Evolutionary conservation across 306 rosid species (phyloP).

Genomic region (Quercus ilex): DNA sequence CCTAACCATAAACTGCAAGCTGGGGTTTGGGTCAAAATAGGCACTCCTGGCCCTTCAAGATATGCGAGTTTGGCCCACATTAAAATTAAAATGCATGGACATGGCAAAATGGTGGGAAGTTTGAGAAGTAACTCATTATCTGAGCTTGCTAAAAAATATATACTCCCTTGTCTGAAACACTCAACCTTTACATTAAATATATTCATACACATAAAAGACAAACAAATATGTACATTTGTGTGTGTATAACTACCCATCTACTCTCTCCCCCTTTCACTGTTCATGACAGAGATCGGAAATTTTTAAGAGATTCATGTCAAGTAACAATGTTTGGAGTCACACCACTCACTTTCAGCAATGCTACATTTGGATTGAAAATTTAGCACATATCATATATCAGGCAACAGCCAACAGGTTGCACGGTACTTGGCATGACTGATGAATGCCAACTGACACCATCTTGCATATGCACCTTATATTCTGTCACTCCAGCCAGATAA

Average conservation of each 20-base stretch:
- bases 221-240: not conserved
- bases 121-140: not conserved
- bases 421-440: slow-evolving; percentile 1
- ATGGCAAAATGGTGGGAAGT: not conserved
- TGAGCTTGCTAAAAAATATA: not conserved
- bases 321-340: not conserved
- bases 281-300: not conserved
- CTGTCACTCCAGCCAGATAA: slow-evolving; percentile 8
- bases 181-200: not conserved
- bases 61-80: not conserved
- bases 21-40: not conserved
- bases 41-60: not conserved
- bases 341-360: not conserved
- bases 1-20: not conserved
- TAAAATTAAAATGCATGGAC: not conserved
- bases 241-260: not conserved
- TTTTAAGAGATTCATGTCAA: not conserved
- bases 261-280: not conserved
- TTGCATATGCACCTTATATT: not conserved
- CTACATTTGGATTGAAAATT: not conserved
- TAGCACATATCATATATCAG: slow-evolving; percentile 4
- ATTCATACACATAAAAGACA: no score
- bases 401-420: not conserved
- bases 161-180: not conserved
- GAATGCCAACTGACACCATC: slow-evolving; percentile 8